Percentiles rank a stretch among this genome's conserved stretches.
phyloP scores from a whole-genome alignment of 148 eudicot genomes.

The Camellia japonica region DNA sequence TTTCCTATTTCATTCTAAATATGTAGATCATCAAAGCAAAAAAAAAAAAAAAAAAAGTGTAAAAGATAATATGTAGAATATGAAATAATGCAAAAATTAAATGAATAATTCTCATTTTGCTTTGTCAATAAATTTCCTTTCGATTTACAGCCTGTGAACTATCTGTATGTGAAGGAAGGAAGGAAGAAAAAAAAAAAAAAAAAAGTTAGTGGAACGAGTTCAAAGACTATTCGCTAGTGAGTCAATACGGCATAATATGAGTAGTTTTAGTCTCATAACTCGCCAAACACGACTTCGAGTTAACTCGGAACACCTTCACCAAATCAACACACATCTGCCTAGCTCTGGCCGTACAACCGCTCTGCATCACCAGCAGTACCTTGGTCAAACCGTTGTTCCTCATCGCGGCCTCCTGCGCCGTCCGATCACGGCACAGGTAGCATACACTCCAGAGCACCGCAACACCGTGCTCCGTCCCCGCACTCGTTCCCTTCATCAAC shows the following conservation, averaged over 20 bases:
- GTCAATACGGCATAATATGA: constrained; percentile 66
- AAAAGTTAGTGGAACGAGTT: not conserved
- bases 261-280: constrained; percentile 69
- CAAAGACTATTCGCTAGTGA: not conserved
- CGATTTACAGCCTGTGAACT: constrained; percentile 13
- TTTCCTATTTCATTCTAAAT: too few relatives aligned
- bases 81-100: not conserved
- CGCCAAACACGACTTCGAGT: constrained; percentile 50
- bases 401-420: constrained; percentile 41
- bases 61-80: not conserved
- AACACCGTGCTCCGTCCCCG: constrained; percentile 67
- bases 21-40: too few relatives aligned
- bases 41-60: too few relatives aligned
- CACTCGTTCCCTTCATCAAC: constrained; percentile 59
- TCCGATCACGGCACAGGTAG: constrained; percentile 45
- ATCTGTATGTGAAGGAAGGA: not conserved
- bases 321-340: constrained; percentile 68
- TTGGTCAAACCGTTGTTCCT: constrained; percentile 54
- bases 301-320: constrained; percentile 62
- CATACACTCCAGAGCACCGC: constrained; percentile 77
- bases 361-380: constrained; percentile 77
- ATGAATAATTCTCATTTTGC: not conserved
- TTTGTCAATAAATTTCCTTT: constrained; percentile 11
- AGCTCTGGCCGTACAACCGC: constrained; percentile 45
- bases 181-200: not conserved